These are phyloP conservation scores for Microascus cirrosus DNA, from an alignment of 2,329 filamentous ascomycete species.

Conservation along the genomic window DNA sequence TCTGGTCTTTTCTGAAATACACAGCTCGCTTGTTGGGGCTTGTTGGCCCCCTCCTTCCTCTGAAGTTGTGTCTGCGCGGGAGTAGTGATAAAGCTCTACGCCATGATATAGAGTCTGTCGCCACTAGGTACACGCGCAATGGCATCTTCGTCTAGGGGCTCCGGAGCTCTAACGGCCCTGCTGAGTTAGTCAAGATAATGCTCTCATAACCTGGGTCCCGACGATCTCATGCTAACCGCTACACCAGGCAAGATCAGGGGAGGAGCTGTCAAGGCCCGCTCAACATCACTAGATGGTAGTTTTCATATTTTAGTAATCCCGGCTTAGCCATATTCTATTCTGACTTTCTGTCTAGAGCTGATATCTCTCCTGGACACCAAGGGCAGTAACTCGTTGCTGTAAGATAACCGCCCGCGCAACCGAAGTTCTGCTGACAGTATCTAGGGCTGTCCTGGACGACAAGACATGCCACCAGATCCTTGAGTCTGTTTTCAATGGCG, in stretches of 20 bases:
- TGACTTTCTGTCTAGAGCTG: constrained; percentile 16
- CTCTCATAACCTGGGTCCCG: neutral
- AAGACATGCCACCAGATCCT: constrained; percentile 73
- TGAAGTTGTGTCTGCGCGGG: neutral
- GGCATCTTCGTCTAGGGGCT: neutral
- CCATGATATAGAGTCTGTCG: neutral
- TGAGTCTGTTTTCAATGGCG: constrained; percentile 65
- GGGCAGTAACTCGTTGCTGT: constrained; percentile 21
- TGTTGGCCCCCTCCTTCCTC: neutral
- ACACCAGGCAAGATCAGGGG: constrained; percentile 20
- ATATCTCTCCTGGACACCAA: constrained; percentile 24
- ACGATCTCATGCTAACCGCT: neutral
- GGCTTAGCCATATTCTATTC: neutral
- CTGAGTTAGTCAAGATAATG: neutral
- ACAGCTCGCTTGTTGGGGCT: neutral
- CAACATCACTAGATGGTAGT: constrained; percentile 28
- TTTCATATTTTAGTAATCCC: constrained; percentile 2
- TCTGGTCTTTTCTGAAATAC: too few species aligned
- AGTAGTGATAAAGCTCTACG: neutral
- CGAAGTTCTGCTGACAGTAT: neutral
- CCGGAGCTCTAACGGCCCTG: neutral
- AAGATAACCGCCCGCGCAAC: constrained; percentile 6
- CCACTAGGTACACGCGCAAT: neutral
- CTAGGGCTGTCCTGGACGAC: constrained; percentile 42
- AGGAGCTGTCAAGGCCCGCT: constrained; percentile 23